phyloP scores from a whole-genome alignment of 805 yeast species.

The Metschnikowia corniflorae region DNA sequence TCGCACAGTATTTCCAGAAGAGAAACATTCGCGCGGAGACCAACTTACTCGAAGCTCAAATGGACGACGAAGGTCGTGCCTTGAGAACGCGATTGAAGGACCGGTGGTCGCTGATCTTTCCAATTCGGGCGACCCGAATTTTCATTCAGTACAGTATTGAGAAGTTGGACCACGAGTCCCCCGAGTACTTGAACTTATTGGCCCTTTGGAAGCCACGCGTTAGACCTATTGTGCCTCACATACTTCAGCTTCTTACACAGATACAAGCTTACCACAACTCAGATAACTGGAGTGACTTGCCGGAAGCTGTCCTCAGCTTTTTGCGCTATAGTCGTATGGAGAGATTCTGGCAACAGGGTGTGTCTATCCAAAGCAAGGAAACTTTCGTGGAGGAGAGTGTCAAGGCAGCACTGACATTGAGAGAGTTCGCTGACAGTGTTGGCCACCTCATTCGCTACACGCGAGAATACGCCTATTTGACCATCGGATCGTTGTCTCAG shows the following conservation, averaged over 20 bases:
- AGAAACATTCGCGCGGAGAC: slow-evolving; percentile 78
- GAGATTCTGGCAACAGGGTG: slow-evolving; percentile 98
- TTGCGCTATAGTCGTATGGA: slow-evolving; percentile 88
- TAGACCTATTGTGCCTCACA: slow-evolving; percentile 87
- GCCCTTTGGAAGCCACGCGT: slow-evolving; percentile 90
- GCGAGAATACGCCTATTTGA: slow-evolving; percentile 89
- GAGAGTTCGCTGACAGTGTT: slow-evolving; percentile 97
- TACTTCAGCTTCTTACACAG: slow-evolving; percentile 80
- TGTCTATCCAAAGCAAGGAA: slow-evolving; percentile 88
- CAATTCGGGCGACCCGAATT: slow-evolving; percentile 91
- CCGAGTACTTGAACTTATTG: slow-evolving; percentile 66
- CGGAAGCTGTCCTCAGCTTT: slow-evolving; percentile 86
- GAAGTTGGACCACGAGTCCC: slow-evolving; percentile 73
- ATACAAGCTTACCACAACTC: slow-evolving; percentile 95
- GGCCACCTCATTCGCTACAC: slow-evolving; percentile 96
- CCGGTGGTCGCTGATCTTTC: slow-evolving; percentile 92
- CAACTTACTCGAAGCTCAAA: slow-evolving; percentile 68
- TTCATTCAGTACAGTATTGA: slow-evolving; percentile 95
- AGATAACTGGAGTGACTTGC: slow-evolving; percentile 82
- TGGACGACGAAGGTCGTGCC: slow-evolving; percentile 84
- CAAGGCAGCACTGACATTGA: slow-evolving; percentile 85
- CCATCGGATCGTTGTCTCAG: slow-evolving; percentile 85
- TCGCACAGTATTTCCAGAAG: slow-evolving; percentile 83
- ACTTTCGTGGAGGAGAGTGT: slow-evolving; percentile 92
- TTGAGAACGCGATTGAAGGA: slow-evolving; percentile 77